A percentile compares a stretch with the other conserved stretches of the same genome.
Evolutionary conservation across 768 basidiomycete species (phyloP).

Genomic region (Rickenella mellea): DNA sequence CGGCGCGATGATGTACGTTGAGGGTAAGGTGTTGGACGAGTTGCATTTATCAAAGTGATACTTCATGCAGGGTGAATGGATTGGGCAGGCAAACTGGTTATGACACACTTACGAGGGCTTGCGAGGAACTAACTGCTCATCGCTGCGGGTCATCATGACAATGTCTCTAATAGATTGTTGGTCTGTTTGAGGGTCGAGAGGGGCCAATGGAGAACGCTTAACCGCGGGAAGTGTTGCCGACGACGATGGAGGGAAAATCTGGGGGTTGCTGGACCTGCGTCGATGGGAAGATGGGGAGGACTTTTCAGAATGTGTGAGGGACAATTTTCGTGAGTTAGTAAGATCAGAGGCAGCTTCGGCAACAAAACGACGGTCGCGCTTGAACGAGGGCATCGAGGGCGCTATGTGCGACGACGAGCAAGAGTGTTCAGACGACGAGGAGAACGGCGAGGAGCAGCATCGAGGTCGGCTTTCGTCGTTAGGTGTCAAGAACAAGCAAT

Average conservation of each 20-base stretch:
- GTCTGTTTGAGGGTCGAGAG: background rate
- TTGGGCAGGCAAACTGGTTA: background rate
- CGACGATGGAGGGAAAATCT: background rate
- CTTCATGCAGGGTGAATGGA: background rate
- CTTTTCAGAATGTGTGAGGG: background rate
- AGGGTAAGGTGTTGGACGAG: background rate
- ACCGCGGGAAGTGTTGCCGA: background rate
- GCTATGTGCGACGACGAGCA: too few relatives aligned
- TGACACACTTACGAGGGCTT: background rate
- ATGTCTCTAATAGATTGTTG: background rate
- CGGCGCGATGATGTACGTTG: background rate
- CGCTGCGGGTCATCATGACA: background rate
- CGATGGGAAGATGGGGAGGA: background rate
- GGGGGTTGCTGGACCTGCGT: background rate
- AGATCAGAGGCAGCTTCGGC: too few relatives aligned
- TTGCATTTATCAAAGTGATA: background rate
- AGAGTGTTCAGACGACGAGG: too few relatives aligned
- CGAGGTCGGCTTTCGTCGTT: too few relatives aligned
- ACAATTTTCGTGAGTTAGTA: conserved; percentile 1
- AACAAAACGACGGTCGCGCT: too few relatives aligned
- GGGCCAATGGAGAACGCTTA: background rate
- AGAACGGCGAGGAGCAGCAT: too few relatives aligned
- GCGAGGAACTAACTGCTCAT: background rate
- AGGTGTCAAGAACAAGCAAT: too few relatives aligned
- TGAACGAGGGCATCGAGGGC: too few relatives aligned